A percentile compares a stretch with the other conserved stretches of the same genome.
These are phyloP conservation scores for Fusarium sororula DNA, from an alignment of 2,329 filamentous ascomycete species.

Conservation along the genomic window DNA sequence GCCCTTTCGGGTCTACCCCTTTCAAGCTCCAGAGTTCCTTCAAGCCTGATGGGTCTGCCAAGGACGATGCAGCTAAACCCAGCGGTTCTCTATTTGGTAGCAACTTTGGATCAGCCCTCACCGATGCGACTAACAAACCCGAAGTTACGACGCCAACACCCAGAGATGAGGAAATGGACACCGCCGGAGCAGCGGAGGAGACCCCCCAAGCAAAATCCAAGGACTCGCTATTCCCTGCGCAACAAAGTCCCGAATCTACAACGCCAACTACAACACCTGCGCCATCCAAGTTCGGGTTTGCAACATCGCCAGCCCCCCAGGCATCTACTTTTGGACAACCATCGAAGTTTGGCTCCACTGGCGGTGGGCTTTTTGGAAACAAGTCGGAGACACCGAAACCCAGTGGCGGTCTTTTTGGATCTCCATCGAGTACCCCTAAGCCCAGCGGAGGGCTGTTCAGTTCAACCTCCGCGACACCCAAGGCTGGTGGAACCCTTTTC, in stretches of 20 bases:
- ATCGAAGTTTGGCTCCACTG: constrained; percentile 40
- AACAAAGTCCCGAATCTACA: constrained; percentile 47
- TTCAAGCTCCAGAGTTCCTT: constrained; percentile 77
- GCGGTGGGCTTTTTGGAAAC: constrained; percentile 43
- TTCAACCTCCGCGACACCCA: constrained; percentile 42
- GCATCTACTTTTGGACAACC: constrained; percentile 49
- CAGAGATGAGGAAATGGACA: constrained; percentile 65
- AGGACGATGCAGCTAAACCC: constrained; percentile 66
- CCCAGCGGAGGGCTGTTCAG: constrained; percentile 30
- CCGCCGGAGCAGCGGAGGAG: constrained; percentile 46
- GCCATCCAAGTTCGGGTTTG: constrained; percentile 56
- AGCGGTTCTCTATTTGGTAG: constrained; percentile 65
- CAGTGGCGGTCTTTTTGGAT: constrained; percentile 39
- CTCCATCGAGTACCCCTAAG: constrained; percentile 31
- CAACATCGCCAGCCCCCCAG: constrained; percentile 47
- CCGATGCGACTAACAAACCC: constrained; percentile 54
- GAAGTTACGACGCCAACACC: constrained; percentile 45
- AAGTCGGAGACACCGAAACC: constrained; percentile 41
- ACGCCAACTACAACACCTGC: constrained; percentile 64
- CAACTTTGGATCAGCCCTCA: constrained; percentile 68
- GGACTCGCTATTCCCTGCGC: constrained; percentile 42
- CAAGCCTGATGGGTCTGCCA: constrained; percentile 68
- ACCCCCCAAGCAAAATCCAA: constrained; percentile 51
- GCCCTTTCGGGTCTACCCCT: constrained; percentile 59
- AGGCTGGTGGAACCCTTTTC: constrained; percentile 37